Evolutionary conservation across 129 eudicot species (phyloP), one percentile per base, ranked within the genome.

Genomic region (Smallanthus sonchifolius): DNA sequence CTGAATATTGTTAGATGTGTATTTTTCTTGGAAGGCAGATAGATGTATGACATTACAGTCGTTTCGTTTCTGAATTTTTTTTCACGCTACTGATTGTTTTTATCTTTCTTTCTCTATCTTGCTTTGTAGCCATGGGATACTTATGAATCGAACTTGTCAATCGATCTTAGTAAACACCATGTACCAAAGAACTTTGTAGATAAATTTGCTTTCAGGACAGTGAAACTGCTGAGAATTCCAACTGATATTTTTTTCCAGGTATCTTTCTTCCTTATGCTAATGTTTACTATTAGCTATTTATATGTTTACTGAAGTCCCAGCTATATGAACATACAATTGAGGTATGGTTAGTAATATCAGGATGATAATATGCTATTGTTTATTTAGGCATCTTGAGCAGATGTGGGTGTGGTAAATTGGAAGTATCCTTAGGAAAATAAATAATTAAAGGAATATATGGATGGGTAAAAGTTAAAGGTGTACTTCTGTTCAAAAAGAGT

Each of bases 71-170:
- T 56, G 71, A 59, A 43, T 15, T 35, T 28, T 10, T 43, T 59
- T 45, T 43, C 7, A 17, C 56, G 34, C 6, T 75, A 16, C 60
- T 64, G 16, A 70, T 69, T 20, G 20, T 52, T 30, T 30, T 55
- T 40, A 17, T 17, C 60, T 17, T 52, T 52, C 4, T n/a, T 9
- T 51, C 28, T 45, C 16, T 47, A 30, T 69, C 32, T 67, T 73
- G 19, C 64, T 82, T 77, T 82, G 79, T 56, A 94, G 99, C 99
- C 99, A 57, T 91, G 97, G 99, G 97, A 94, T 67, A 79, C 96
- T 48, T 91, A 94, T 61, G 77, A 61, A 40, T 79, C 98, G 10
- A 91, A 94, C 81, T 38, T 88, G 83, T 88, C 93, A 11, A 94
- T 94, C 35, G 97, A 91, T 83, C 95, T 94, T 15, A 76, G 81